Conservation (phyloP, 768 basidiomycete species). For the Suillus cothurnatus region DNA sequence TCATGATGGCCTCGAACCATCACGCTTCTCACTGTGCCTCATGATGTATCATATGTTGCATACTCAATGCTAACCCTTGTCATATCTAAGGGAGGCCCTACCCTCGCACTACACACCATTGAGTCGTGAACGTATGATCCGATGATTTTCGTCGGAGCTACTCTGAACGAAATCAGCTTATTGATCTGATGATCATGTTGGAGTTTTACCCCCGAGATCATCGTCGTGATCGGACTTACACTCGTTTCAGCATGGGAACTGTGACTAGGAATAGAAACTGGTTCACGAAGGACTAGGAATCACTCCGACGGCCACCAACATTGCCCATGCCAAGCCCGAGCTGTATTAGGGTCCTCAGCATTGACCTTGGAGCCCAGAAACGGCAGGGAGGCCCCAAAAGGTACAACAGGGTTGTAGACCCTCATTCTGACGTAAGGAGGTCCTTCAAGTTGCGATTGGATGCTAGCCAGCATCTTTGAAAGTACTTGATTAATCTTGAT, state of each 20-base stretch:
- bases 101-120: neutral
- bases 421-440: no score
- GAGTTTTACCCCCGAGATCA: neutral
- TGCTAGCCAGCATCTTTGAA: neutral
- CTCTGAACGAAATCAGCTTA: neutral
- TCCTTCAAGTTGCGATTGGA: no score
- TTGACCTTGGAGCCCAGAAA: neutral
- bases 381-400: neutral
- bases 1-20: slow-evolving; percentile 32
- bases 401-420: neutral
- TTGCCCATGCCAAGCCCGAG: neutral
- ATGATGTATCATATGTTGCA: slow-evolving; percentile 9
- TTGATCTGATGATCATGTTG: neutral
- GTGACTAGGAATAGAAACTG: neutral
- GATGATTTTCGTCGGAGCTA: neutral
- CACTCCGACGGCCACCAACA: neutral
- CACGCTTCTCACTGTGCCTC: slow-evolving; percentile 14
- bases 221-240: neutral
- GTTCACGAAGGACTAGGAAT: neutral
- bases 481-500: neutral
- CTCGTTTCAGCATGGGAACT: neutral
- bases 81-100: neutral
- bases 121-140: neutral
- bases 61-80: neutral
- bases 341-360: neutral